Percentiles rank a stretch among this genome's conserved stretches.
phyloP scores from a whole-genome alignment of 768 basidiomycete species.

The Xerocomus brunneocitrinus region DNA sequence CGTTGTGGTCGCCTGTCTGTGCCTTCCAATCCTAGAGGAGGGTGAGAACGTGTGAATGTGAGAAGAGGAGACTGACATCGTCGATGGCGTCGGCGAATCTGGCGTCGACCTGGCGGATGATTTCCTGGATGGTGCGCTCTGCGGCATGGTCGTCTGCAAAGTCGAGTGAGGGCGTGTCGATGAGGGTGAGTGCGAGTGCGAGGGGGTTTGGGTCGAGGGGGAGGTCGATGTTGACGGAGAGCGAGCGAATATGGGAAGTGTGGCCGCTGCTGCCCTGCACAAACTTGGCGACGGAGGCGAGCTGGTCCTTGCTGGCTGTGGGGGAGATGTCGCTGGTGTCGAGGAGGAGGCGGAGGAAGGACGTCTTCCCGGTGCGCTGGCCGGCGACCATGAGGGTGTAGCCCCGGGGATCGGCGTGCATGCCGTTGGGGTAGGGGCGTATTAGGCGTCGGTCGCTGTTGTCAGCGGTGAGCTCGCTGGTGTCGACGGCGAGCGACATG shows the following conservation, averaged over 20 bases:
- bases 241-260: slow-evolving; percentile 66
- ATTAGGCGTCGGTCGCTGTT: slow-evolving; percentile 30
- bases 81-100: slow-evolving; percentile 71
- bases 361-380: slow-evolving; percentile 79
- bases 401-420: slow-evolving; percentile 25
- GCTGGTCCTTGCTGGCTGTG: slow-evolving; percentile 65
- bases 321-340: slow-evolving; percentile 71
- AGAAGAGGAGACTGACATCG: slow-evolving; percentile 52
- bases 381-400: slow-evolving; percentile 81
- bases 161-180: slow-evolving; percentile 82
- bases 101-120: slow-evolving; percentile 65
- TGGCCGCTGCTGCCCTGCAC: slow-evolving; percentile 69
- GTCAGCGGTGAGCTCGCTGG: slow-evolving; percentile 50
- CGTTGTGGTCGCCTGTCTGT: slow-evolving; percentile 66
- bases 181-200: slow-evolving; percentile 60
- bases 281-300: slow-evolving; percentile 76
- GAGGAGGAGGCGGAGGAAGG: slow-evolving; percentile 79
- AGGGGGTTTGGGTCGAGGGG: slow-evolving; percentile 46
- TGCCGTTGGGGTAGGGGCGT: slow-evolving; percentile 13
- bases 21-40: slow-evolving; percentile 62
- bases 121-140: slow-evolving; percentile 63
- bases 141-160: slow-evolving; percentile 59
- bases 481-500: slow-evolving; percentile 55
- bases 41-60: slow-evolving; percentile 17
- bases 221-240: slow-evolving; percentile 67